Evolutionary conservation across 495 filamentous ascomycete species (phyloP), one percentile per base, ranked within the genome.

Genomic region (Letharia columbiana): DNA sequence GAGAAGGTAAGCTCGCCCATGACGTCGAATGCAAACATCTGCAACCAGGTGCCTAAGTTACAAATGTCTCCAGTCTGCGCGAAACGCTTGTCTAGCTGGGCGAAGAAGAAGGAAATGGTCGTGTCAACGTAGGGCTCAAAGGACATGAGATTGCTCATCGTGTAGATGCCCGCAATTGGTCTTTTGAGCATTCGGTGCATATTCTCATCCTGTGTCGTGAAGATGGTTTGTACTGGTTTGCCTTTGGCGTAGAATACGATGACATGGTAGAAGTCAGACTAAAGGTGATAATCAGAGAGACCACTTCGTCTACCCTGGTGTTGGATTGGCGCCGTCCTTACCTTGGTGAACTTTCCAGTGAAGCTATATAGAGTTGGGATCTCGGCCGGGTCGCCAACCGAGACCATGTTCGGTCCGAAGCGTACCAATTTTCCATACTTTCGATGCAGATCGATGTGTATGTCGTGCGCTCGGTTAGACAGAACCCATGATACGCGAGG

Each of bases 361-460:
- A 65, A 42, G 41, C 62, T 44, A 68, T 84, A 85, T 2, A 84
- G 77, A 0, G 50, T 63, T 17, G 67, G 67, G 56, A 82, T 79
- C 0, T 71, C 78, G 23, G 73, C 75, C 0, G 60, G 66, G 40
- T 80, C 79, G 47, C 78, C 72, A 12, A 86, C 77, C 61, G 80
- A 85, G 18, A 88, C 73, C 37, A 77, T 75, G 44, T 81, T 78
- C 1, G 85, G 84, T 0, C 84, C 85, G 13, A 86, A 73, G 7
- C 84, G 79, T 31, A 89, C 85, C 3, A 81, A 71, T 2, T 75
- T 73, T 0, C 86, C 86, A 69, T 86, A 83, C 33, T 72, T 72
- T 31, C 70, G 31, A 64, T 87, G 85, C 13, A 86, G 70, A 0
- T 65, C 67, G 47, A 74, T 62, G n/a, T 71, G 60, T 35, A 66